These are phyloP conservation scores for Cicer arietinum DNA, from an alignment of 306 rosid species.

Conservation along the genomic window DNA sequence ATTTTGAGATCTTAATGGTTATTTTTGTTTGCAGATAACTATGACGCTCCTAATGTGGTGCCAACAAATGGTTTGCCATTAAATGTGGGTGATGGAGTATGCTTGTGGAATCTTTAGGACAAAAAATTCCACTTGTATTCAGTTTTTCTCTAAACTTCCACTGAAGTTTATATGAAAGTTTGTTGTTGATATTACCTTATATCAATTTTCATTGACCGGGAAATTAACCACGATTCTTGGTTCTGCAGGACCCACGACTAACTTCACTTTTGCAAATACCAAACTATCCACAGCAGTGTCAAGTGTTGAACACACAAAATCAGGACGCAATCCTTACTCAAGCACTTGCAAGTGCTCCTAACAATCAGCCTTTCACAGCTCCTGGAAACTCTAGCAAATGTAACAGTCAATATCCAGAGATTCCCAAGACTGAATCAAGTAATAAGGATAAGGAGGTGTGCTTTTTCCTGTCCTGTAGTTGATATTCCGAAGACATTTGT, in stretches of 20 bases:
- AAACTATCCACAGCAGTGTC: slow-evolving; percentile 40
- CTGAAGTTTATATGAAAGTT: slow-evolving; percentile 20
- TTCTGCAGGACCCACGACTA: slow-evolving; percentile 36
- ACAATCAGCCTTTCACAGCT: slow-evolving; percentile 34
- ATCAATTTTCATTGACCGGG: slow-evolving; percentile 30
- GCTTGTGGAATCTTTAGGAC: slow-evolving; percentile 32
- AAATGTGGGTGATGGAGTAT: slow-evolving; percentile 50
- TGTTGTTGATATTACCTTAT: slow-evolving; percentile 18
- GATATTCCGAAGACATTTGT: slow-evolving; percentile 31
- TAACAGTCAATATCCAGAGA: slow-evolving; percentile 34
- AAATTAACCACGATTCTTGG: slow-evolving; percentile 27
- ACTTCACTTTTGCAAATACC: slow-evolving; percentile 51
- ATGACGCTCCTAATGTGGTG: slow-evolving; percentile 40
- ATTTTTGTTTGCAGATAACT: slow-evolving; percentile 47
- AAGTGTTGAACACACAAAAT: slow-evolving; percentile 42
- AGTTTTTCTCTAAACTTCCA: slow-evolving; percentile 16
- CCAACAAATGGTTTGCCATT: slow-evolving; percentile 45
- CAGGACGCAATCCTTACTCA: slow-evolving; percentile 44
- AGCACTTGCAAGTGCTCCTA: slow-evolving; percentile 34
- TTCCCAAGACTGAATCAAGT: slow-evolving; percentile 38
- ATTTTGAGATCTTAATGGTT: slow-evolving; percentile 30
- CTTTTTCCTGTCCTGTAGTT: slow-evolving; percentile 25
- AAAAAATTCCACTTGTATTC: slow-evolving; percentile 2
- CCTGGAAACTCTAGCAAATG: slow-evolving; percentile 37
- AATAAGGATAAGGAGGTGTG: slow-evolving; percentile 50